These are phyloP conservation scores for Sugiyamaella japonica DNA, from an alignment of 1,139 yeast species.

Conservation along the genomic window DNA sequence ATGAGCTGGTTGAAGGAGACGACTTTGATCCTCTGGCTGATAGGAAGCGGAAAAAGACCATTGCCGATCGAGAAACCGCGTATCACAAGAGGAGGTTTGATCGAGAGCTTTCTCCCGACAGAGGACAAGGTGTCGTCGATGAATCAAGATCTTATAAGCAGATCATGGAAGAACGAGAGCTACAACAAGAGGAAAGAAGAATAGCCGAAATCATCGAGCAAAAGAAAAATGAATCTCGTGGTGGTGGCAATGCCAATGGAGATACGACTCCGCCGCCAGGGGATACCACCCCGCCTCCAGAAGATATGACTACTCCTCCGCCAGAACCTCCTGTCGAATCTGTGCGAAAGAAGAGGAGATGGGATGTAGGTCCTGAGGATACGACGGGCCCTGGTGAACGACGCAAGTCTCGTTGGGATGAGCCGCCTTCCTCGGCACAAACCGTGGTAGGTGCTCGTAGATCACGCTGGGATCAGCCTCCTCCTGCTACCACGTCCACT, in stretches of 20 bases:
- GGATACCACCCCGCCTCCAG: slow-evolving; percentile 21
- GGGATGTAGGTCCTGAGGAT: slow-evolving; percentile 43
- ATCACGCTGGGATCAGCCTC: slow-evolving; percentile 27
- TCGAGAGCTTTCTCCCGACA: slow-evolving; percentile 38
- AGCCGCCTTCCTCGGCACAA: not conserved
- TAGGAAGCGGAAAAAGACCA: slow-evolving; percentile 37
- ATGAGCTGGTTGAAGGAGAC: slow-evolving; percentile 37
- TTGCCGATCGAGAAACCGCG: slow-evolving; percentile 43
- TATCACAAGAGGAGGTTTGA: slow-evolving; percentile 48
- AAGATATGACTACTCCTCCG: slow-evolving; percentile 11
- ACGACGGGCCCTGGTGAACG: slow-evolving; percentile 23
- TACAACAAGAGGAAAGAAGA: slow-evolving; percentile 39
- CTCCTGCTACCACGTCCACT: not conserved
- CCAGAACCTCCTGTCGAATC: slow-evolving; percentile 29
- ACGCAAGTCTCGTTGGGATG: slow-evolving; percentile 23
- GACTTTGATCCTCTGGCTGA: slow-evolving; percentile 44
- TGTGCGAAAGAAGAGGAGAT: slow-evolving; percentile 33
- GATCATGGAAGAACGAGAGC: slow-evolving; percentile 36
- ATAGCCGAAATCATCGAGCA: slow-evolving; percentile 33
- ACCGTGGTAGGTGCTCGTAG: slow-evolving; percentile 1
- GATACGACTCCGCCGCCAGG: slow-evolving; percentile 27
- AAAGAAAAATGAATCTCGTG: slow-evolving; percentile 20
- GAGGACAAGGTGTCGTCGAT: slow-evolving; percentile 18
- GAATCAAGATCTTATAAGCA: slow-evolving; percentile 30
- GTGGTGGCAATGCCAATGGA: slow-evolving; percentile 11